Base-by-base conservation (phyloP, 2,329 filamentous ascomycete species). In the Aspergillus cejpii region DNA sequence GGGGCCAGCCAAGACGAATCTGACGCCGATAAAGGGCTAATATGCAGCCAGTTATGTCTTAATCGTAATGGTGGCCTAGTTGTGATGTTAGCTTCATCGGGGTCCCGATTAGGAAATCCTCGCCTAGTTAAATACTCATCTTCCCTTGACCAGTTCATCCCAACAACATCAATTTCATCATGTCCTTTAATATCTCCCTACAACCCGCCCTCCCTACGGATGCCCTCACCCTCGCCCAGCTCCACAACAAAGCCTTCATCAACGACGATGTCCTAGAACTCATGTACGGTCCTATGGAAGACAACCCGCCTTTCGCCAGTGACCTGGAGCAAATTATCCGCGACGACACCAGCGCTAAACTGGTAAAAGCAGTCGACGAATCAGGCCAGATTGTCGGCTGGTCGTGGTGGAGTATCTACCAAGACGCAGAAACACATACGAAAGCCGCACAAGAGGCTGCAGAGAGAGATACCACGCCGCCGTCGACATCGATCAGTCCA, bases 1-100 rank as follows among this genome's bases (percentile, higher is more conserved):
- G 37, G 69, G 70, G 1, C 69, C 70, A 10, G 57, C 66, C 6
- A 70, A 69, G 46, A 58, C 54, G 3, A 62, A 63, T 8, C 51
- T 71, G 44, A 47, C 54, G 23, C 63, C 66, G 12, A 23, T 44
- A n/a, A n/a, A n/a, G n/a, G n/a, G n/a, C n/a, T n/a, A n/a, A n/a
- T n/a, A n/a, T n/a, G n/a, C n/a, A n/a, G n/a, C n/a, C n/a, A n/a
- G n/a, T n/a, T n/a, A n/a, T n/a, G n/a, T n/a, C n/a, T n/a, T n/a
- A n/a, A n/a, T n/a, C n/a, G n/a, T n/a, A n/a, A n/a, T n/a, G n/a
- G n/a, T n/a, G n/a, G n/a, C n/a, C n/a, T n/a, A n/a, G n/a, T n/a
- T n/a, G n/a, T n/a, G n/a, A n/a, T n/a, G n/a, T n/a, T 11, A 26
- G 28, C 28, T 12, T 31, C 28, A 15, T 31, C 28, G 28, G 28